A percentile compares a stretch with the other conserved stretches of the same genome.
Evolutionary conservation across 108 stramenopile genomes (phyloP).

Genomic region (Skeletonema grethae): DNA sequence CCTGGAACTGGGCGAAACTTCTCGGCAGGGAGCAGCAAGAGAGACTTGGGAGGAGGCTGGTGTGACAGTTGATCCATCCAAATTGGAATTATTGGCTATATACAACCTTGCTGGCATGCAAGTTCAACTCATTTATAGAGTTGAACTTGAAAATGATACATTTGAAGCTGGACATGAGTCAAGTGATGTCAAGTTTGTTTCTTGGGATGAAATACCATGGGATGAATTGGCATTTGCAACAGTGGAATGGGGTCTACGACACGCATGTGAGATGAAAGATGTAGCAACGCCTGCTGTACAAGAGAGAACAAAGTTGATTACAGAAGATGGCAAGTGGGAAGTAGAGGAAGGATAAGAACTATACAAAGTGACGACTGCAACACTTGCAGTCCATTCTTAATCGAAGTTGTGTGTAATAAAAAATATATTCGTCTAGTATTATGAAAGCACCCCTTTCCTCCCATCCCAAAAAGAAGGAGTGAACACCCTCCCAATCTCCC

Average conservation of each 20-base stretch:
- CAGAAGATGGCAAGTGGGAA: constrained; percentile 36
- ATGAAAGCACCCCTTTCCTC: neutral
- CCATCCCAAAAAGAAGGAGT: neutral
- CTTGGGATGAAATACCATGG: constrained; percentile 44
- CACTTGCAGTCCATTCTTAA: neutral
- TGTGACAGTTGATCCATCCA: constrained; percentile 29
- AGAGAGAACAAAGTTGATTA: constrained; percentile 36
- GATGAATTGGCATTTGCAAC: constrained; percentile 48
- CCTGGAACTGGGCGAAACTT: constrained; percentile 45
- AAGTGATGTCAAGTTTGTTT: constrained; percentile 45
- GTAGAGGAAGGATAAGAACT: constrained; percentile 23
- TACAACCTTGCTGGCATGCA: constrained; percentile 49
- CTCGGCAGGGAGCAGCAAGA: constrained; percentile 46
- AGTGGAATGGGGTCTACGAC: constrained; percentile 32
- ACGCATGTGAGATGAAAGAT: constrained; percentile 34
- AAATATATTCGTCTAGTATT: constrained; percentile 2
- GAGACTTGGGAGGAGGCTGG: constrained; percentile 53
- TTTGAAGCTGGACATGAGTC: constrained; percentile 45
- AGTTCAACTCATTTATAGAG: constrained; percentile 44
- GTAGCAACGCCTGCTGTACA: constrained; percentile 28
- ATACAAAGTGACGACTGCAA: neutral
- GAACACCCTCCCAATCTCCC: neutral
- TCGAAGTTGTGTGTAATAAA: constrained; percentile 8
- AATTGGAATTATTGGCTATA: constrained; percentile 36
- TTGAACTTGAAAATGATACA: constrained; percentile 31